phyloP scores from a whole-genome alignment of 345 rosid species.

The Pugionium cornutum region DNA sequence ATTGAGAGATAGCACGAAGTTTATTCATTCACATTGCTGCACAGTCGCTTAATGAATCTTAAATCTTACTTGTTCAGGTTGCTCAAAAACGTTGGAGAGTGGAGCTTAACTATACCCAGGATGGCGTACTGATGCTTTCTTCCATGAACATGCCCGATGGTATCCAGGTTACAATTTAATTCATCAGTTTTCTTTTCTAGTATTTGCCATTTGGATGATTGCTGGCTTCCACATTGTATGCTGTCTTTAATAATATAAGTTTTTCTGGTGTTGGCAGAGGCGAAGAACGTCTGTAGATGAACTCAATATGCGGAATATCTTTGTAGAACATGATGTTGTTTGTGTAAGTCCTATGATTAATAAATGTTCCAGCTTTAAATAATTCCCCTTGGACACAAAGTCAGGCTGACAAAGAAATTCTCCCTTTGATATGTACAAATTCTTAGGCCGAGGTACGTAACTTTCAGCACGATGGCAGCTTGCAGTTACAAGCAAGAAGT shows the following conservation, averaged over 20 bases:
- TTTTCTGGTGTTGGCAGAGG: conserved; percentile 54
- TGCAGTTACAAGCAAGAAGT: conserved; percentile 93
- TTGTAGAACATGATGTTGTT: conserved; percentile 79
- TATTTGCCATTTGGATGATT: neutral
- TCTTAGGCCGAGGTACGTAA: conserved; percentile 87
- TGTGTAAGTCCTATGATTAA: conserved; percentile 62
- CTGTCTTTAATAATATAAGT: conserved; percentile 20
- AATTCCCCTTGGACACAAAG: neutral
- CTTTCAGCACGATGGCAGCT: conserved; percentile 73
- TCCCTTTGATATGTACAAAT: conserved; percentile 9
- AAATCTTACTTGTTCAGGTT: conserved; percentile 51
- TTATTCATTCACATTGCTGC: no score
- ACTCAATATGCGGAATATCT: conserved; percentile 92
- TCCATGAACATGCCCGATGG: conserved; percentile 97
- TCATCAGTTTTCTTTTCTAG: neutral
- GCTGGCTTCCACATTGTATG: conserved; percentile 12
- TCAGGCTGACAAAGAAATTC: neutral
- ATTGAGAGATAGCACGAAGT: neutral
- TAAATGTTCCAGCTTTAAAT: neutral
- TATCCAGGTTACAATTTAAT: conserved; percentile 58
- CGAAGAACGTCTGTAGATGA: conserved; percentile 93
- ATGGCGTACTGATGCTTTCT: conserved; percentile 90
- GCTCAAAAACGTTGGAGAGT: conserved; percentile 90
- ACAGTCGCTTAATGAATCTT: neutral
- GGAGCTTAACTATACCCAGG: conserved; percentile 76